Conservation (phyloP, 1,284 basidiomycete species). For the Rhodotorula sp. region DNA sequence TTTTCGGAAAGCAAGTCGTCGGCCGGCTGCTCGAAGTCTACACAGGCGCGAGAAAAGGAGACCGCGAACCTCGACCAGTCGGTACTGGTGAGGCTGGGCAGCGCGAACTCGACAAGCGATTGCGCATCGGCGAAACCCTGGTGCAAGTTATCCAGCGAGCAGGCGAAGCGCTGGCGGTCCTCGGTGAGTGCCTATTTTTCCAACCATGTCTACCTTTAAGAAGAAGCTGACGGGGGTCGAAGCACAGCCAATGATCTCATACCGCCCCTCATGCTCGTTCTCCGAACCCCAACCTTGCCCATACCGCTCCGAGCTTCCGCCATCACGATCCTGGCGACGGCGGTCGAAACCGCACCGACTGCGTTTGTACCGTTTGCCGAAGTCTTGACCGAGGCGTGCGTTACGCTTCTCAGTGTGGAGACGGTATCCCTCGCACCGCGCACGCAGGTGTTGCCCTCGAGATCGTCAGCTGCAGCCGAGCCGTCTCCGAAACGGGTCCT, state of each 20-base stretch:
- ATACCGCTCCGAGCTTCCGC: constrained; percentile 74
- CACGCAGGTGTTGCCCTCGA: neutral
- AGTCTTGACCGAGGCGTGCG: constrained; percentile 64
- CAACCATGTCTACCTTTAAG: constrained; percentile 5
- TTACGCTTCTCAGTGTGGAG: constrained; percentile 78
- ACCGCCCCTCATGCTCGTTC: constrained; percentile 63
- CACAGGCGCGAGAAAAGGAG: constrained; percentile 18
- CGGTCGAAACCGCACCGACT: constrained; percentile 62
- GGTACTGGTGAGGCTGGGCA: constrained; percentile 55
- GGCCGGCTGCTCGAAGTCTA: constrained; percentile 65
- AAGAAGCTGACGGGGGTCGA: too few relatives aligned
- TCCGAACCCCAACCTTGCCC: constrained; percentile 62
- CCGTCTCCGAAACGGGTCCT: neutral
- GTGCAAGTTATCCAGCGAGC: constrained; percentile 72
- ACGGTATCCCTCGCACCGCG: constrained; percentile 8
- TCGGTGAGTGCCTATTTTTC: constrained; percentile 58
- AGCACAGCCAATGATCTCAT: constrained; percentile 65
- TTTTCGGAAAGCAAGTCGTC: constrained; percentile 69
- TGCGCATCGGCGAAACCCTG: constrained; percentile 86
- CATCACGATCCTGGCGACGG: constrained; percentile 74
- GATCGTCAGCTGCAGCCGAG: too few relatives aligned
- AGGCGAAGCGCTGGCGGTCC: constrained; percentile 65
- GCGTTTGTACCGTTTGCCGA: constrained; percentile 63
- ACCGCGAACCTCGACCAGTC: constrained; percentile 47
- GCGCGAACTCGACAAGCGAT: constrained; percentile 69